Evolutionary conservation across 2,329 filamentous ascomycete genomes (phyloP).

Genomic region (Cryphonectria parasitica): DNA sequence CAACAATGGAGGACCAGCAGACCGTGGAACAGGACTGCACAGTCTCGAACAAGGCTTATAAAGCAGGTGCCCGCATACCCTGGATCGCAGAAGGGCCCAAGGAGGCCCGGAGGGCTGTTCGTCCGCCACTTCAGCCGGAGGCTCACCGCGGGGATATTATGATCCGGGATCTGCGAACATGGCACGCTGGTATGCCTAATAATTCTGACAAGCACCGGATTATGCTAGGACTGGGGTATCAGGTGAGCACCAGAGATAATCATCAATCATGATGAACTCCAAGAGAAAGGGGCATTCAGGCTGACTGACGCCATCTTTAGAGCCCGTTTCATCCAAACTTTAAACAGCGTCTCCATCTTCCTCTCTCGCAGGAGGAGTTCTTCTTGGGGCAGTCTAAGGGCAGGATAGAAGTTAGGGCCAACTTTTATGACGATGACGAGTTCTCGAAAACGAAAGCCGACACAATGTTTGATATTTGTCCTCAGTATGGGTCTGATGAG

Average conservation of each 20-base stretch:
- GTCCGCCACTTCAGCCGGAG: conserved; percentile 36
- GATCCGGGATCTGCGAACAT: conserved; percentile 37
- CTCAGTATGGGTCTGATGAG: conserved; percentile 19
- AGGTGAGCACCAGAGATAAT: conserved; percentile 25
- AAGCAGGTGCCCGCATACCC: conserved; percentile 24
- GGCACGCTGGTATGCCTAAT: conserved; percentile 42
- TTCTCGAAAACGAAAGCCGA: conserved; percentile 25
- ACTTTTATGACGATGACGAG: conserved; percentile 30
- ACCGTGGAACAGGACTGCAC: conserved; percentile 31
- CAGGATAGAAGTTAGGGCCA: conserved; percentile 31
- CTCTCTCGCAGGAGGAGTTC: conserved; percentile 28
- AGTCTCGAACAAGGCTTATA: conserved; percentile 10
- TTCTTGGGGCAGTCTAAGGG: conserved; percentile 29
- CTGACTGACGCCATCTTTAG: conserved; percentile 7
- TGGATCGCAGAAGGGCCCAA: conserved; percentile 28
- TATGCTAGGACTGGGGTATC: conserved; percentile 37
- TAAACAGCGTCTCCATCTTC: conserved; percentile 32
- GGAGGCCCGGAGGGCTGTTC: conserved; percentile 32
- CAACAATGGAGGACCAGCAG: conserved; percentile 38
- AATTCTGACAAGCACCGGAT: conserved; percentile 33
- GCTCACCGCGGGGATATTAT: conserved; percentile 36
- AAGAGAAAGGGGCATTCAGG: not conserved
- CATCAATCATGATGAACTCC: too few species aligned
- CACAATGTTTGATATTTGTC: conserved; percentile 28
- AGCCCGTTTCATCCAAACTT: conserved; percentile 33